Base-by-base conservation (phyloP, 495 filamentous ascomycete genomes). In the Penicillium salamii region DNA sequence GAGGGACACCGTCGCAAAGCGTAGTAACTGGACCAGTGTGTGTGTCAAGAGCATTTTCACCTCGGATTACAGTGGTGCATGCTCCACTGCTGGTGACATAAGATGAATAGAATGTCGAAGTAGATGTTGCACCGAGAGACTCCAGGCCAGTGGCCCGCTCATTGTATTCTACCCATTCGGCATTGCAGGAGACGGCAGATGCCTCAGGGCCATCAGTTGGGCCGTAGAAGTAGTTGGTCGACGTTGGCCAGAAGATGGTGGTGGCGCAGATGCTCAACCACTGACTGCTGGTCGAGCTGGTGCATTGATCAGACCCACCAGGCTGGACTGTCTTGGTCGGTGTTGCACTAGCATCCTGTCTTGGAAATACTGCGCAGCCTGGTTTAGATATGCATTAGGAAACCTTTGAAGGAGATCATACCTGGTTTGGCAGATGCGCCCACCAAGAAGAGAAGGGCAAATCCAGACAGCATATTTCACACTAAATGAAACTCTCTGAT, bases 221-320 rank as follows among this genome's bases (percentile, higher is more conserved):
- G 2, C 61, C 61, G 28, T 64, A 64, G 20, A 46, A 60, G 45
- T 64, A 64, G 41, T 64, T 32, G 3, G 61, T 64, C 7, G 61
- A 58, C 2, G 61, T 64, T 2, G 61, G 61, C 61, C 61, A 64
- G 50, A 64, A 64, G n/a, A 64, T 40, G 13, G 54, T 36, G 0
- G 61, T 57, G 42, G 58, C 54, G 21, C 29, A 45, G 3, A 49
- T 61, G 42, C 52, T 53, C 17, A 64, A 53, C 61, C 61, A 64
- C 46, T 64, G 61, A 6, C 41, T 46, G 36, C 57, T 61, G 24
- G 61, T 61, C 12, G 46, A 49, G 36, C n/a, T 5, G 11, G 19
- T 39, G 36, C 36, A 39, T 7, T 3, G 20, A 39, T 19, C 19
- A 23, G 36, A 17, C 13, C 15, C 15, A 23, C 7, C 36, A 12